A percentile compares a stretch with the other conserved stretches of the same genome.
Conservation (phyloP, 495 filamentous ascomycete genomes). For the Cetradonia linearis region DNA sequence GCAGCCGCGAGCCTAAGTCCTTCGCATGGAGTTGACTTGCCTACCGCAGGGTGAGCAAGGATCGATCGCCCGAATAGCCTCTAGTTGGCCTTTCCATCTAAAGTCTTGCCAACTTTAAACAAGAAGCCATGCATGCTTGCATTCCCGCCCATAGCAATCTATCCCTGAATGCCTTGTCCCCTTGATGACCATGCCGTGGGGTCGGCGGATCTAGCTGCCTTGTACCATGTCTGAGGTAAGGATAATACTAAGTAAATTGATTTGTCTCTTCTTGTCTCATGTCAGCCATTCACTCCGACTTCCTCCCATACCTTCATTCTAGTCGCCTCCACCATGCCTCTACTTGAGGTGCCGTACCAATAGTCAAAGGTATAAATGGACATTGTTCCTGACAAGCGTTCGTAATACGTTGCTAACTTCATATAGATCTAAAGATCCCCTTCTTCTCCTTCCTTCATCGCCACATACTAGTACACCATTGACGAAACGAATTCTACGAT, state of each 20-base stretch:
- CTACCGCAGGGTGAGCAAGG: conserved; percentile 13
- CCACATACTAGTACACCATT: neutral
- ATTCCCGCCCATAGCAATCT: conserved; percentile 17
- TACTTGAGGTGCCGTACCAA: conserved; percentile 10
- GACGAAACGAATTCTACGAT: conserved; percentile 8
- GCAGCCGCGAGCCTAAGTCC: conserved; percentile 15
- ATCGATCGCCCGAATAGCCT: conserved; percentile 6
- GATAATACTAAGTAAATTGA: conserved; percentile 8
- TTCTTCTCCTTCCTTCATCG: conserved; percentile 1
- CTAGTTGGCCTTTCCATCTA: conserved; percentile 14
- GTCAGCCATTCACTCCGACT: neutral
- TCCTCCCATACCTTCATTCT: neutral
- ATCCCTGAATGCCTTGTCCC: conserved; percentile 7
- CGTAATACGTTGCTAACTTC: neutral
- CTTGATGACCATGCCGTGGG: conserved; percentile 16
- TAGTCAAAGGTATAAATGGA: conserved; percentile 8
- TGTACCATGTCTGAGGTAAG: conserved; percentile 11
- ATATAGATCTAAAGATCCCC: neutral
- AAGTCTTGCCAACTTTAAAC: conserved; percentile 14
- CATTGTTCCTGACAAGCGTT: neutral
- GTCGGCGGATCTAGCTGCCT: conserved; percentile 10
- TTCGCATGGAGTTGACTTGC: conserved; percentile 16
- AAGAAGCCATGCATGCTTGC: conserved; percentile 15
- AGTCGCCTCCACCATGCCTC: conserved; percentile 1
- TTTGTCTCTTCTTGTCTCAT: conserved; percentile 5